Evolutionary conservation across 139 green algal species (phyloP).

Genomic region (Gonium pectorale): DNA sequence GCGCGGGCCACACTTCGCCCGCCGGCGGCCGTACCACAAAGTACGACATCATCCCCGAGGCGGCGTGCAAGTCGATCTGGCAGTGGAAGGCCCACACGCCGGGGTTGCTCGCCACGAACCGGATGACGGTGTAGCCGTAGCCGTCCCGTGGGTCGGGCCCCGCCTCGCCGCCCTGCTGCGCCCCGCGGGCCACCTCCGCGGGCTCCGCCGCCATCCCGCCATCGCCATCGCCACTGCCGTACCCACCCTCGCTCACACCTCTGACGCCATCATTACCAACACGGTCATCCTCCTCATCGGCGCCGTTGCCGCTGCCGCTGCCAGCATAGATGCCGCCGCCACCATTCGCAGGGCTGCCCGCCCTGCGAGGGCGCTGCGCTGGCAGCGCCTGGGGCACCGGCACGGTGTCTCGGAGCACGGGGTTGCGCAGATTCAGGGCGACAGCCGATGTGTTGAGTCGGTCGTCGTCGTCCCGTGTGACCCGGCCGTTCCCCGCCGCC

Average conservation of each 20-base stretch:
- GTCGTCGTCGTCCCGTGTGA: background rate
- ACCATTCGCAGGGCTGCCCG: too few relatives aligned
- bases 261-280: too few relatives aligned
- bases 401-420: constrained; percentile 7
- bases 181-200: too few relatives aligned
- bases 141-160: background rate
- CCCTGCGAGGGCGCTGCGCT: background rate
- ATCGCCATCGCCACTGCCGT: too few relatives aligned
- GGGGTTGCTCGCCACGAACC: background rate
- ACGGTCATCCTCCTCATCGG: too few relatives aligned
- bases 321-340: too few relatives aligned
- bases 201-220: too few relatives aligned
- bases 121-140: constrained; percentile 22
- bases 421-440: background rate
- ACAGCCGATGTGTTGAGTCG: constrained; percentile 3
- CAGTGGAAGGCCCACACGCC: constrained; percentile 42
- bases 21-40: background rate
- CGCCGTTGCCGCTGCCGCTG: too few relatives aligned
- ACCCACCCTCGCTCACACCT: too few relatives aligned
- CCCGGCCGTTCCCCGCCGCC: constrained; percentile 11
- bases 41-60: constrained; percentile 8
- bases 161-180: background rate
- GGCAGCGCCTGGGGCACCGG: constrained; percentile 33
- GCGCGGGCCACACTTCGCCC: too few relatives aligned
- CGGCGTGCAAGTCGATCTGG: constrained; percentile 23